Evolutionary conservation across 2,329 filamentous ascomycete genomes (phyloP).

Genomic region (Trichophyton verrucosum): DNA sequence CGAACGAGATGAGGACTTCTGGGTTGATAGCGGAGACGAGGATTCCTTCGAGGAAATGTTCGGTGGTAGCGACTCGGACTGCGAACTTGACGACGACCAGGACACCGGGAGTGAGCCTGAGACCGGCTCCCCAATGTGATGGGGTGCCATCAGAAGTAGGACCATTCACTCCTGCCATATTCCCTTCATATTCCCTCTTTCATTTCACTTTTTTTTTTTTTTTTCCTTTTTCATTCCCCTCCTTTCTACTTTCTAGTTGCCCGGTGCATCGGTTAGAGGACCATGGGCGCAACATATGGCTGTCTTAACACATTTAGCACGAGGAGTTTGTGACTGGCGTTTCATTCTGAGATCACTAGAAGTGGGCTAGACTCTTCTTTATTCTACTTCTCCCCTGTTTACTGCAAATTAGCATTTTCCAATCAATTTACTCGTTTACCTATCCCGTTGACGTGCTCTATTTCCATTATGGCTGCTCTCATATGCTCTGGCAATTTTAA

Average conservation of each 20-base stretch:
- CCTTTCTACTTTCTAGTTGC: background rate
- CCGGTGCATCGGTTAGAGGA: background rate
- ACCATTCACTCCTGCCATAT: background rate
- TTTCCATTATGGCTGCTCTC: no score
- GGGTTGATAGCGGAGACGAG: constrained; percentile 58
- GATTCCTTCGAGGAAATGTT: constrained; percentile 63
- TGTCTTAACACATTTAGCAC: background rate
- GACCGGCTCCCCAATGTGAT: background rate
- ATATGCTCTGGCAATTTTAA: no score
- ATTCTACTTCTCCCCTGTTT: background rate
- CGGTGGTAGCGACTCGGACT: constrained; percentile 52
- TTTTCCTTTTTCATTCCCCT: background rate
- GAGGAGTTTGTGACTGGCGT: background rate
- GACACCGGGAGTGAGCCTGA: constrained; percentile 43
- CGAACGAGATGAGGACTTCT: constrained; percentile 57
- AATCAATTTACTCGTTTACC: background rate
- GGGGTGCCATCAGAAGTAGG: background rate
- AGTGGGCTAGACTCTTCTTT: background rate
- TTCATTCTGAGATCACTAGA: background rate
- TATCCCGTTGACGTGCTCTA: background rate
- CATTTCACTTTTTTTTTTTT: background rate
- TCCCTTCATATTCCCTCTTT: background rate
- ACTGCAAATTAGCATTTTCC: background rate
- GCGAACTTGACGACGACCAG: constrained; percentile 33
- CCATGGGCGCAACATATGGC: constrained; percentile 1